Percentiles rank a stretch among this genome's conserved stretches.
Evolutionary conservation across 1,139 yeast genomes (phyloP).

Genomic region (Lodderomyces parapsilosis): DNA sequence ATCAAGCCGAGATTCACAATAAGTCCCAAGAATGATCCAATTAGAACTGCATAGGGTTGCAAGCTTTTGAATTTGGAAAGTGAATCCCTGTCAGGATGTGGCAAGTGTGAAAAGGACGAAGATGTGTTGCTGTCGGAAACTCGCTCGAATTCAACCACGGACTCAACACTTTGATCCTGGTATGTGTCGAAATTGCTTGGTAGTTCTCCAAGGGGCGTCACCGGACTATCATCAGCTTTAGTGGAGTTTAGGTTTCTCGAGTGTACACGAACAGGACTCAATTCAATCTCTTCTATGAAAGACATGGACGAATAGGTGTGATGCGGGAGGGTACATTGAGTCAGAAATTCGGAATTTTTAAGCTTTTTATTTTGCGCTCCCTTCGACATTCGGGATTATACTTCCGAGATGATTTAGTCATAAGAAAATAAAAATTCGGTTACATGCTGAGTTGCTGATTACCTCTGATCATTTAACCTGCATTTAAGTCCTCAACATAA

Average conservation of each 20-base stretch:
- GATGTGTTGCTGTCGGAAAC: not conserved
- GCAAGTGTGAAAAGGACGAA: not conserved
- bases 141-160: not conserved
- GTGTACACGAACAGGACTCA: not conserved
- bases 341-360: too few relatives aligned
- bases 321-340: too few relatives aligned
- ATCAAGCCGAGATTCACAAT: constrained; percentile 59
- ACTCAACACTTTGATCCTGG: not conserved
- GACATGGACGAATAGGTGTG: not conserved
- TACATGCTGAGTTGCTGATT: too few relatives aligned
- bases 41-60: constrained; percentile 56
- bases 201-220: not conserved
- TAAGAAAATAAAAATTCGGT: too few relatives aligned
- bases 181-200: not conserved
- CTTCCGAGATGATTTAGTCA: not conserved
- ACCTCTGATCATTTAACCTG: too few relatives aligned
- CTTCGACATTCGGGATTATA: not conserved
- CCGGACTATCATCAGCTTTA: not conserved
- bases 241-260: not conserved
- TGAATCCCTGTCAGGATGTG: not conserved
- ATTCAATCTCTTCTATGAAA: not conserved
- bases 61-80: constrained; percentile 6
- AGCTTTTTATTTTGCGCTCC: not conserved
- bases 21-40: constrained; percentile 62
- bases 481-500: too few relatives aligned